Evolutionary conservation across 2,329 filamentous ascomycete genomes (phyloP), one percentile per base, ranked within the genome.

Genomic region (Coniochaeta pulveracea): DNA sequence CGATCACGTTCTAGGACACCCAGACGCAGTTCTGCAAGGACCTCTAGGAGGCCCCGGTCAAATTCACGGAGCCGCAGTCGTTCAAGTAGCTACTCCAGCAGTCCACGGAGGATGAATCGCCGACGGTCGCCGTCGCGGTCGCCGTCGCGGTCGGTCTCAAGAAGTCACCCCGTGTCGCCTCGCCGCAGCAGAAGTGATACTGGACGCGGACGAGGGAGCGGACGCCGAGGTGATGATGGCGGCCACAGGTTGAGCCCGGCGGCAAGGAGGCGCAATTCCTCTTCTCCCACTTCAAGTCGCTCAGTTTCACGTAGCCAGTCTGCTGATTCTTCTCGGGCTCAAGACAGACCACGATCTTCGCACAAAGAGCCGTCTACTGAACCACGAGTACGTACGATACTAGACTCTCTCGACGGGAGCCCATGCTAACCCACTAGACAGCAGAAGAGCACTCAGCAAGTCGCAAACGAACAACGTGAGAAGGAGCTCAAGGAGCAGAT

Each of bases 261-360:
- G n/a, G 14, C 4, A 18, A 29, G 19, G 26, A 15, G 11, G 11
- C 6, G 10, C 26, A 40, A 50, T 60, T 19, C 58, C 42, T 71
- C 69, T 42, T 67, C 67, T 41, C 59, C 59, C 50, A 67, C 68
- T 48, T 64, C 63, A 52, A 55, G 57, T 60, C 63, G 53, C 61
- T 58, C n/a, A n/a, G n/a, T n/a, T 51, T 52, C 52, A 49, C 63
- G 57, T 58, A 54, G 62, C 54, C 69, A 58, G 56, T 64, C 62
- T 52, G 68, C 65, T 75, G 71, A 76, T 72, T 56, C 55, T 66
- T 63, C 55, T 49, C 58, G 60, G 55, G 55, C 59, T 57, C 52
- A 63, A 56, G 54, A 57, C 49, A 62, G 56, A 55, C 47, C 48
- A 40, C 49, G 43, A 51, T 45, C 55, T 43, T 42, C 50, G 39